Evolutionary conservation across 768 basidiomycete species (phyloP), one percentile per base, ranked within the genome.

Genomic region (Leccinum rimulosum): DNA sequence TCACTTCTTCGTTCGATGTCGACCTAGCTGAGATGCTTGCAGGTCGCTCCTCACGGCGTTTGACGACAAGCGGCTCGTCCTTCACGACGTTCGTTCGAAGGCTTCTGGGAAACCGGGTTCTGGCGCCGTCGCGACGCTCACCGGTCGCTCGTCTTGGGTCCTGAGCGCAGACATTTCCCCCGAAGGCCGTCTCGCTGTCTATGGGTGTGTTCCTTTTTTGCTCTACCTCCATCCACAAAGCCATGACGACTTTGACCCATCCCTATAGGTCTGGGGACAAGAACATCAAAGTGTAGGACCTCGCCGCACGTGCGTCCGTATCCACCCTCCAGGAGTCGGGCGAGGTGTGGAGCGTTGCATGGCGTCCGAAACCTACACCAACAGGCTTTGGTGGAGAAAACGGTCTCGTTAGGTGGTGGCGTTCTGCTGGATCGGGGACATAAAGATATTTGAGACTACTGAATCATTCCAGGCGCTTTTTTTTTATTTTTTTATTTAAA

Each of bases 141-240:
- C 84, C 6, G 95, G 95, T 0, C 95, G 97, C 71, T 82, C 91
- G 0, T 95, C 93, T 10, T 96, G 95, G 94, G 91, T 93, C 2
- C 80, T 98, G 38, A 88, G 86, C 66, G 79, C 85, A 6, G 89
- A 92, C 66, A 84, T 95, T 47, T 89, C 91, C 28, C 90, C 87
- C 10, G 93, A 95, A 70, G 85, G 85, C n/a, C 8, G 86, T 52
- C 80, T 93, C 19, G 89, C 86, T 14, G 79, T 91, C 17, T 93
- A 91, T 57, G 93, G 93, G 91, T 93, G 70, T 59, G 81, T 74
- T 9, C 40, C 36, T 48, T 58, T 14, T 64, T 19, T 47, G 9
- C 35, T 50, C 6, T 38, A 15, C 36, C 17, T 43, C 40, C 40
- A n/a, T 43, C 40, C 40, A 17, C 22, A 33, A 36, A 52, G 17